Evolutionary conservation across 805 yeast genomes (phyloP), one percentile per base, ranked within the genome.

Genomic region (Jamesozyma spencerorum): DNA sequence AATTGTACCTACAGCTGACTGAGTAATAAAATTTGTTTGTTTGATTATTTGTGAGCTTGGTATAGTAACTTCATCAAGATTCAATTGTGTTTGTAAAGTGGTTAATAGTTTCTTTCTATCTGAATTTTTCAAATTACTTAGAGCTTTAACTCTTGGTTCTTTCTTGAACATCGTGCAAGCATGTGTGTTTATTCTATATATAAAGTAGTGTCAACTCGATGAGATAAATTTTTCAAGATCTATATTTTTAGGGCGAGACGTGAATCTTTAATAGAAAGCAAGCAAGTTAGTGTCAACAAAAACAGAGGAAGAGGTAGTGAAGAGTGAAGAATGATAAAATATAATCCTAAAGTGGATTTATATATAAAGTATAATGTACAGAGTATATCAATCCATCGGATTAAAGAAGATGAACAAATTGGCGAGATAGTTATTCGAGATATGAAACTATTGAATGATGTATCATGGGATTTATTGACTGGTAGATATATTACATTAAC

Each of bases 61-160:
- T 14, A 39, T 34, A 3, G 15, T 85, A 83, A 38, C 81, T 48
- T 30, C 52, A 7, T 46, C 39, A 13, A 27, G 31, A 3, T 39
- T 41, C 15, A 74, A 53, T 15, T 55, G 59, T 12, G 54, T 48
- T 40, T 69, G 68, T 4, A 65, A 58, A 24, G 69, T 72, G 34
- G 70, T 64, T 14, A 71, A 50, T 12, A 77, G 53, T 24, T 58
- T 48, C 48, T 59, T 72, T 31, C 92, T 67, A 48, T 86, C 97
- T 0, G 95, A 82, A 12, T 85, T 75, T 60, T 86, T 87, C 44
- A 92, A 68, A 50, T 85, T 85, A 17, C 94, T 74, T 38, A 77
- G 67, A 3, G 94, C 79, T 62, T 87, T 88, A 42, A 81, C 66
- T 54, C 72, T 66, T 3, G 63, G 63, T 18, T 59, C 62, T 39